phyloP scores from a whole-genome alignment of 257 asterid species.

The Salvia rosmarinus region DNA sequence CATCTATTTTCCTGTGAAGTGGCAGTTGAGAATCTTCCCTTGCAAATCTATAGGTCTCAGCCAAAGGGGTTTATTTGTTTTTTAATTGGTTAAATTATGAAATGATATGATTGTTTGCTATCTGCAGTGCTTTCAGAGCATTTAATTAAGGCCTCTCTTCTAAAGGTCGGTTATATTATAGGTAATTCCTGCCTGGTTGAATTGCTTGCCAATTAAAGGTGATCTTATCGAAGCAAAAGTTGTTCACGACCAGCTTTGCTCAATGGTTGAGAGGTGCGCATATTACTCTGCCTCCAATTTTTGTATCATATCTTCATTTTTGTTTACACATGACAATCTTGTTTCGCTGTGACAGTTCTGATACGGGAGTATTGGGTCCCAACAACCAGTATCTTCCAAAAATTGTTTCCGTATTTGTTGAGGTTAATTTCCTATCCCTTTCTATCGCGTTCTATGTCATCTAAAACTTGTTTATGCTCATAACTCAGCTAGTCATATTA shows the following conservation, averaged over 20 bases:
- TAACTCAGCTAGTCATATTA: no score
- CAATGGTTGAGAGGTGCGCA: constrained; percentile 87
- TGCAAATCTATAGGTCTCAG: background rate
- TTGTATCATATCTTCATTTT: constrained; percentile 18
- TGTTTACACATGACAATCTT: constrained; percentile 9
- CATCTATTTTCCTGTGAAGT: constrained; percentile 2
- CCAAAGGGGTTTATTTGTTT: background rate
- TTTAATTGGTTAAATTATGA: background rate
- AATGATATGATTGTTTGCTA: constrained; percentile 5
- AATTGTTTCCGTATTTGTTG: constrained; percentile 90
- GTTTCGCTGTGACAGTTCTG: constrained; percentile 54
- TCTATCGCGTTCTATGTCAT: no score
- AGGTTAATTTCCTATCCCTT: constrained; percentile 55
- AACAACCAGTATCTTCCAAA: constrained; percentile 90
- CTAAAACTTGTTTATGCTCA: no score
- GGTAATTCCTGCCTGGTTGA: constrained; percentile 96
- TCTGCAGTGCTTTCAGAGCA: background rate
- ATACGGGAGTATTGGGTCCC: constrained; percentile 80
- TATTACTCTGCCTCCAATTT: background rate
- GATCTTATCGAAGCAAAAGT: constrained; percentile 91
- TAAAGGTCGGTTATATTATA: constrained; percentile 42
- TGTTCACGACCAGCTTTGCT: constrained; percentile 93
- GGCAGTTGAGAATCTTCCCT: constrained; percentile 5
- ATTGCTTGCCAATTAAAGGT: constrained; percentile 88
- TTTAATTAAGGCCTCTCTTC: constrained; percentile 22